Percentiles rank a stretch among this genome's conserved stretches.
phyloP scores from a whole-genome alignment of 495 filamentous ascomycete genomes.

The Talaromyces nanjingensis region DNA sequence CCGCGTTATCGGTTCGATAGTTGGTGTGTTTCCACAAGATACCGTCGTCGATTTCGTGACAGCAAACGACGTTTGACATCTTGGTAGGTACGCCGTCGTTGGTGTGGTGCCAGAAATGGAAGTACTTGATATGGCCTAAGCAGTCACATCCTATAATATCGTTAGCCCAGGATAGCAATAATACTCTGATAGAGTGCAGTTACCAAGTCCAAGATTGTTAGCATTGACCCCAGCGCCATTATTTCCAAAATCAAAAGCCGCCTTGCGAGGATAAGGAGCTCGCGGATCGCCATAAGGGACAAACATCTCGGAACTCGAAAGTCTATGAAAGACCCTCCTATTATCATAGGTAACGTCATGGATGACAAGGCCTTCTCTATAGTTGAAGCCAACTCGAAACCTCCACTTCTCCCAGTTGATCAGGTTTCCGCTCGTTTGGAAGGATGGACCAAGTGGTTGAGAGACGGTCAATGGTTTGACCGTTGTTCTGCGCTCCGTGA shows the following conservation, averaged over 20 bases:
- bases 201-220: slow-evolving; percentile 53
- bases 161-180: not conserved
- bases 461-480: slow-evolving; percentile 70
- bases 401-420: slow-evolving; percentile 60
- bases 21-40: slow-evolving; percentile 67
- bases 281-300: slow-evolving; percentile 60
- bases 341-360: slow-evolving; percentile 62
- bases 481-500: slow-evolving; percentile 39
- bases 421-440: slow-evolving; percentile 37
- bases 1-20: slow-evolving; percentile 52
- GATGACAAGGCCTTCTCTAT: slow-evolving; percentile 51
- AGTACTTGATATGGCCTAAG: slow-evolving; percentile 56
- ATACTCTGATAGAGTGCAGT: not conserved
- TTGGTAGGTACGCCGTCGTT: slow-evolving; percentile 41
- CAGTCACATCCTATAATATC: slow-evolving; percentile 48
- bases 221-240: slow-evolving; percentile 56
- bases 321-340: slow-evolving; percentile 58
- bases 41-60: slow-evolving; percentile 61
- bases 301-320: slow-evolving; percentile 68
- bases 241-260: slow-evolving; percentile 64
- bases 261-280: slow-evolving; percentile 55
- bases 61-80: slow-evolving; percentile 54
- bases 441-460: slow-evolving; percentile 73
- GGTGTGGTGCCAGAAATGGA: slow-evolving; percentile 47
- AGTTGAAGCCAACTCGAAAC: slow-evolving; percentile 57